These are phyloP conservation scores for Punctularia strigosozonata DNA, from an alignment of 768 basidiomycete genomes.

Conservation along the genomic window DNA sequence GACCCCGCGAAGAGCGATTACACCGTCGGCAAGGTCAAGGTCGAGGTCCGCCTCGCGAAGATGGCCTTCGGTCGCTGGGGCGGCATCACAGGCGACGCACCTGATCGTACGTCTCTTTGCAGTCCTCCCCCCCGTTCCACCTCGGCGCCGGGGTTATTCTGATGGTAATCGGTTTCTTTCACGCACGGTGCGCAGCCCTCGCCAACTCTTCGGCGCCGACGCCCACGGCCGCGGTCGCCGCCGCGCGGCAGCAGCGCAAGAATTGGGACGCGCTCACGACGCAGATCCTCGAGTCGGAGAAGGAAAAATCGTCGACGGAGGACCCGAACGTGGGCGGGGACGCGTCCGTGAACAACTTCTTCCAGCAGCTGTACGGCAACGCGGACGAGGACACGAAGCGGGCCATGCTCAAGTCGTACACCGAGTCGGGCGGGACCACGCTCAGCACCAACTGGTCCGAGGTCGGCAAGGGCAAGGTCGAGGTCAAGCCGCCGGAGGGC, in stretches of 20 bases:
- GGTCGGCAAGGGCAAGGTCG: constrained; percentile 56
- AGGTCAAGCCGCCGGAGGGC: constrained; percentile 76
- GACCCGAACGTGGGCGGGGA: constrained; percentile 91
- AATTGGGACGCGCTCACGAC: constrained; percentile 87
- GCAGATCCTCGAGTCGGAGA: constrained; percentile 53
- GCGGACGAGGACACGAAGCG: constrained; percentile 85
- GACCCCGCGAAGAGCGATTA: constrained; percentile 47
- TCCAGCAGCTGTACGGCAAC: constrained; percentile 83
- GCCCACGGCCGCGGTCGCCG: constrained; percentile 19
- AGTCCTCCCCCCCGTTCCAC: constrained; percentile 17
- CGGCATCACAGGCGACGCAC: constrained; percentile 57
- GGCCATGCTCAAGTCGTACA: constrained; percentile 98
- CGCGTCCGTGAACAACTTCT: constrained; percentile 73
- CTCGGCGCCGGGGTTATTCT: constrained; percentile 12
- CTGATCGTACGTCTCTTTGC: constrained; percentile 49
- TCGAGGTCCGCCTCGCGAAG: constrained; percentile 77
- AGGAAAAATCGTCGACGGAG: constrained; percentile 56
- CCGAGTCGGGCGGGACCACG: constrained; percentile 90
- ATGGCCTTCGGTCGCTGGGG: constrained; percentile 61
- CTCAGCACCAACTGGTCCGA: constrained; percentile 95
- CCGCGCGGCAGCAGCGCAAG: constrained; percentile 36
- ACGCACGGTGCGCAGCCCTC: constrained; percentile 10
- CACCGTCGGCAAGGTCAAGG: constrained; percentile 75
- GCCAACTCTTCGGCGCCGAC: constrained; percentile 21
- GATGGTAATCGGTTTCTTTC: not conserved